Evolutionary conservation across 192 early-diverging fungal species (phyloP).

Genomic region (Kickxella alabastrina): DNA sequence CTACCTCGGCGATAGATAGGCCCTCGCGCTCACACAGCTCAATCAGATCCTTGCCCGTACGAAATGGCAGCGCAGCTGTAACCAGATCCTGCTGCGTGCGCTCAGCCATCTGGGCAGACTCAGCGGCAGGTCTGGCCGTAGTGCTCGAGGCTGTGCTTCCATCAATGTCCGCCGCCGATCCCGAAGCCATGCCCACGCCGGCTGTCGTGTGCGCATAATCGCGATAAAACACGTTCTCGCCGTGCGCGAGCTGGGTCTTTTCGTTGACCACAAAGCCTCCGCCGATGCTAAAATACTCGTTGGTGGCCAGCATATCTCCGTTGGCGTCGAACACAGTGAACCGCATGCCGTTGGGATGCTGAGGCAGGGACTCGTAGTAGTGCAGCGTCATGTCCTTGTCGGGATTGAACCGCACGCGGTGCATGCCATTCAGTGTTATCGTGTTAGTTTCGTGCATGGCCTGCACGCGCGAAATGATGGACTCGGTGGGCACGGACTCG

Average conservation of each 20-base stretch:
- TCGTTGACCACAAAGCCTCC: slow-evolving; percentile 97
- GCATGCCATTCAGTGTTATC: slow-evolving; percentile 68
- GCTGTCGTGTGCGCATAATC: slow-evolving; percentile 15
- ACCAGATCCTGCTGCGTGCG: slow-evolving; percentile 68
- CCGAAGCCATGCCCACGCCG: slow-evolving; percentile 6
- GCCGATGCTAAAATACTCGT: slow-evolving; percentile 95
- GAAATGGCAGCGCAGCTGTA: slow-evolving; percentile 79
- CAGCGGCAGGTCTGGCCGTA: not conserved
- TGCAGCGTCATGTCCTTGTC: slow-evolving; percentile 85
- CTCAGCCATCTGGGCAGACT: slow-evolving; percentile 51
- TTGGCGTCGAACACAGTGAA: slow-evolving; percentile 80
- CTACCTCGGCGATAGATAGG: slow-evolving; percentile 93
- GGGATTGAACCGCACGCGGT: slow-evolving; percentile 79
- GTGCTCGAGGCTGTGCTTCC: slow-evolving; percentile 2
- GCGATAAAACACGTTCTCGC: slow-evolving; percentile 64
- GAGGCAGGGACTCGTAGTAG: slow-evolving; percentile 79
- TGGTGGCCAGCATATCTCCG: slow-evolving; percentile 84
- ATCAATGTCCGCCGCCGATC: not conserved
- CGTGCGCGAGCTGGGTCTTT: slow-evolving; percentile 72
- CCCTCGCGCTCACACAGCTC: slow-evolving; percentile 76
- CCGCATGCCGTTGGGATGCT: slow-evolving; percentile 95
- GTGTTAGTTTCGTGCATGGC: slow-evolving; percentile 70
- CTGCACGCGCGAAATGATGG: slow-evolving; percentile 69
- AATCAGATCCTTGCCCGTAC: slow-evolving; percentile 71
- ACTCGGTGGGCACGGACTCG: slow-evolving; percentile 77